Conservation (phyloP, 306 rosid genomes). For the Nissolia schottii region DNA sequence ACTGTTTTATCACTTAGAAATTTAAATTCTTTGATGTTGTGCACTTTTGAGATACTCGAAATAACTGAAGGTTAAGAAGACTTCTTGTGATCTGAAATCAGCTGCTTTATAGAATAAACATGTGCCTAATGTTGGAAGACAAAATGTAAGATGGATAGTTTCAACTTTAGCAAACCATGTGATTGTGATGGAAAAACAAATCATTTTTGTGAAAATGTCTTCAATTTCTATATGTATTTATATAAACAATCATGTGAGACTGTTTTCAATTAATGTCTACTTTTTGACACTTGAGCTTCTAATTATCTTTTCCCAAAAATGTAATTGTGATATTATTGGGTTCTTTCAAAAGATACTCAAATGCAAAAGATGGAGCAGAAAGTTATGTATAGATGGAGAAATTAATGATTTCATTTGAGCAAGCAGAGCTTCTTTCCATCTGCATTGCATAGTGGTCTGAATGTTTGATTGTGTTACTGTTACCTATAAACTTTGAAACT, state of each 20-base stretch:
- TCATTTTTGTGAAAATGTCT: background rate
- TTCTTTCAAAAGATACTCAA: background rate
- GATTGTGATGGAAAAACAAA: background rate
- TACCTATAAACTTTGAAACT: background rate
- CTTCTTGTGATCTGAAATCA: background rate
- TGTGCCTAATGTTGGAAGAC: background rate
- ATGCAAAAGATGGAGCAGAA: background rate
- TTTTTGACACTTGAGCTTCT: background rate
- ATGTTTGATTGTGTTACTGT: slow-evolving; percentile 12
- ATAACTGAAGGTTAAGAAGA: background rate
- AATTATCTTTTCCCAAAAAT: background rate
- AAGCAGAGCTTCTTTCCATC: background rate
- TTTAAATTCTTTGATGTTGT: background rate
- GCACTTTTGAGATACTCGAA: background rate
- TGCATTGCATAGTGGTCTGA: background rate
- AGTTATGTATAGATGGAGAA: background rate
- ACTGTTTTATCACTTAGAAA: background rate
- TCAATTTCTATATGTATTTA: background rate
- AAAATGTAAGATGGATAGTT: background rate
- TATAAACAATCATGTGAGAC: background rate
- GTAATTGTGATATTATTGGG: background rate
- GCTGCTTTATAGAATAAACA: background rate
- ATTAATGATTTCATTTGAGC: slow-evolving; percentile 5
- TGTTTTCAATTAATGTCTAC: background rate
- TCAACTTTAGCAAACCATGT: background rate